Base-by-base conservation (phyloP, 2,329 filamentous ascomycete genomes). In the Monosporascus sp. region DNA sequence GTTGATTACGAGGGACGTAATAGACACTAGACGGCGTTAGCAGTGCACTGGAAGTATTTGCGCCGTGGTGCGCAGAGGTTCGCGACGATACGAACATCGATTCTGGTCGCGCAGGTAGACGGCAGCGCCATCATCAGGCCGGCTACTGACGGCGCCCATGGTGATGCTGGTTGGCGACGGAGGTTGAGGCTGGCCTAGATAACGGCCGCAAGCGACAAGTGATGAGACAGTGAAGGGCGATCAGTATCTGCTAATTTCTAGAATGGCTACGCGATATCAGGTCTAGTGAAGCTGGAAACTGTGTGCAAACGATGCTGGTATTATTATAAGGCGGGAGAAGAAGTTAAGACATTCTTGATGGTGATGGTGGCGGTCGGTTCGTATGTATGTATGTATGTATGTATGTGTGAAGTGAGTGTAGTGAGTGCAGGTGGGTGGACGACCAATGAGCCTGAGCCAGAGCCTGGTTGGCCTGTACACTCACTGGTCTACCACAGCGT, bases 81-180 rank as follows among this genome's bases (percentile, higher is more conserved):
- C 50, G 56, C 51, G 54, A 50, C 54, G 54, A 64, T 64, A 76
- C 87, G 69, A 80, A 97, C 94, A 84, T 80, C 91, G 85, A 70
- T 83, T 89, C 78, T 96, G 94, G 70, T 99, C 94, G 75, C 89
- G 88, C 68, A 97, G 78, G 71, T 88, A 95, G 69, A 97, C 77
- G 64, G 83, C 74, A 63, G 84, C 81, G 69, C 85, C 89, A 66
- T 97, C 92, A 65, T 96, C 92, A 65, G 86, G 85, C 73, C 85
- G 88, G 79, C 92, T 97, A 71, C 84, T 86, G 73, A 97, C 86
- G 77, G 88, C 91, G 68, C 94, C 94, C 94, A 99, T 99, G 71
- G 73, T 81, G 74, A 71, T 63, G 56, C 46, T 34, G 31, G 31
- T 34, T 47, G 59, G 53, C 60, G 58, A 48, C 58, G 58, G 60